Evolutionary conservation across 139 green algal genomes (phyloP).

Genomic region (Chlorella sorokiniana): DNA sequence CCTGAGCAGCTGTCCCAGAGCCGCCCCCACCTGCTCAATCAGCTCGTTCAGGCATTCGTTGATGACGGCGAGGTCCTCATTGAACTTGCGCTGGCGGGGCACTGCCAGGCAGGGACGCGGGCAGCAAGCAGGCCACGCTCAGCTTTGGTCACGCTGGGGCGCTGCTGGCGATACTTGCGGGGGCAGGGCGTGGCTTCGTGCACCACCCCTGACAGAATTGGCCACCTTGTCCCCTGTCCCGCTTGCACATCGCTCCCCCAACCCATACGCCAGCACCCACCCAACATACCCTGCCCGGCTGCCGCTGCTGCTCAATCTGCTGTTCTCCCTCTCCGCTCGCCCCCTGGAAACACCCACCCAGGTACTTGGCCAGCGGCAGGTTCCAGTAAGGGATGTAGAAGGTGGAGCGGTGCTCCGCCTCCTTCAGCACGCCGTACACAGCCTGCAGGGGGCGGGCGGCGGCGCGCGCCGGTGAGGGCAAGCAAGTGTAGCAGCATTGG

Average conservation of each 20-base stretch:
- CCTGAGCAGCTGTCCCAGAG: too few species aligned
- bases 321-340: too few species aligned
- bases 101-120: constrained; percentile 43
- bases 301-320: too few species aligned
- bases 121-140: neutral
- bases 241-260: too few species aligned
- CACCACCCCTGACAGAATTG: too few species aligned
- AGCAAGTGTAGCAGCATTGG: neutral
- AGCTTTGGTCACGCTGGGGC: too few species aligned
- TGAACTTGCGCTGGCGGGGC: constrained; percentile 80
- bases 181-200: too few species aligned
- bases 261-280: too few species aligned
- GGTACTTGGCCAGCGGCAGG: constrained; percentile 52
- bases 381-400: constrained; percentile 99
- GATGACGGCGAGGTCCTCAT: constrained; percentile 82
- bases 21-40: constrained; percentile 79
- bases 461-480: neutral
- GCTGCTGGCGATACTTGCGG: too few species aligned
- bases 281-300: too few species aligned
- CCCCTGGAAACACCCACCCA: constrained; percentile 54
- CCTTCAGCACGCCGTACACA: constrained; percentile 97
- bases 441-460: constrained; percentile 58
- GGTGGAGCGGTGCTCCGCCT: constrained; percentile 97
- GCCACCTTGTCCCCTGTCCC: too few species aligned
- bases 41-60: constrained; percentile 91